phyloP scores from a whole-genome alignment of 495 filamentous ascomycete genomes.

The Cercophora newfieldiana region DNA sequence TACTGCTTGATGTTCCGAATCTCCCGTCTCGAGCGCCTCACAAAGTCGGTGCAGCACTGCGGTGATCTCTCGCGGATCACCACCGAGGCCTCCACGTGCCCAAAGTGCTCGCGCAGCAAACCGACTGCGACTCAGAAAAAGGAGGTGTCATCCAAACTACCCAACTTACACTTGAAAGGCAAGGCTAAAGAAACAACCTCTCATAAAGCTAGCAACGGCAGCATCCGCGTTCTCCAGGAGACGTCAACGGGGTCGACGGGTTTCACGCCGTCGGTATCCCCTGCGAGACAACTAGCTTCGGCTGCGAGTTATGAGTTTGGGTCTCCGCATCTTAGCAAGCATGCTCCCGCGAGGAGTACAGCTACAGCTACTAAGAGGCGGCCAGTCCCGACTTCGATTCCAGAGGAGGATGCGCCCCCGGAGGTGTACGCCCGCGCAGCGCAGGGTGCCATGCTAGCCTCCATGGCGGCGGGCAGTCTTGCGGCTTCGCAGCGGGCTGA shows the following conservation, averaged over 20 bases:
- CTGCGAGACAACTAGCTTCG: background rate
- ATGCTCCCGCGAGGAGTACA: background rate
- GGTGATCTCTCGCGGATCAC: background rate
- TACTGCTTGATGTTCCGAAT: no score
- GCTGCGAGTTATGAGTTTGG: background rate
- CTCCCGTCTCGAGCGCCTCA: background rate
- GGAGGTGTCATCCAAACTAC: no score
- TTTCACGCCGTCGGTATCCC: background rate
- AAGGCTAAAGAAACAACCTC: background rate
- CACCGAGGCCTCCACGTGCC: background rate
- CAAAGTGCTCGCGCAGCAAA: background rate
- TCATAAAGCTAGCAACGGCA: background rate
- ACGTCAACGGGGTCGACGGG: background rate
- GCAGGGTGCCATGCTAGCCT: background rate
- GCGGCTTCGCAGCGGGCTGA: background rate
- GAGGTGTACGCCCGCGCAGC: background rate
- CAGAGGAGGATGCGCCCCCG: background rate
- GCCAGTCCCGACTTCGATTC: background rate
- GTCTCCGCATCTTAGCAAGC: background rate
- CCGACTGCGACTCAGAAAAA: no score
- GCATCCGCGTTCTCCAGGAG: constrained; percentile 2
- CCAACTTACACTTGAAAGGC: background rate
- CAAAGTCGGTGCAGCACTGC: background rate
- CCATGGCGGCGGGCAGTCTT: background rate
- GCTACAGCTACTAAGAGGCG: background rate